Conservation (phyloP, 805 yeast genomes). For the Pichia thaimueangensis region DNA sequence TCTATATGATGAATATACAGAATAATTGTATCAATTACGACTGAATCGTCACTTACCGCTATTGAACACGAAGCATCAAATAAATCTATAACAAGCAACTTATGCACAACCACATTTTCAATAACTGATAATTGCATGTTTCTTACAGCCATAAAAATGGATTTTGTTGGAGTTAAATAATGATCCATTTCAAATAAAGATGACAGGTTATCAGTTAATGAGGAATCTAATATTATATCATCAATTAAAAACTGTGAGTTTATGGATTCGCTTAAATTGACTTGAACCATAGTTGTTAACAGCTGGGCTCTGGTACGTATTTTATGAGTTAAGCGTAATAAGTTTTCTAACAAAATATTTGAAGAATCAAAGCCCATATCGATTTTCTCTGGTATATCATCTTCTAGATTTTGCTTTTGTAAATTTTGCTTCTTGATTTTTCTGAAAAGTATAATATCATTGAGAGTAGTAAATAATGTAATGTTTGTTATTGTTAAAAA, state of each 20-base stretch:
- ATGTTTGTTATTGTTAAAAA: conserved; percentile 19
- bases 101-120: conserved; percentile 11
- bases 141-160: conserved; percentile 16
- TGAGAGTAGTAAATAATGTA: conserved; percentile 14
- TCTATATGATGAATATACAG: conserved; percentile 10
- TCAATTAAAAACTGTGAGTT: conserved; percentile 15
- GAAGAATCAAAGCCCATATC: not conserved
- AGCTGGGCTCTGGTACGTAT: conserved; percentile 22
- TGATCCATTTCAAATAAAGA: conserved; percentile 18
- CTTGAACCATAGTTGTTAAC: conserved; percentile 15
- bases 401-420: not conserved
- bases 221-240: conserved; percentile 24
- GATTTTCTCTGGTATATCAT: not conserved
- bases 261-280: conserved; percentile 14
- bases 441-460: conserved; percentile 11
- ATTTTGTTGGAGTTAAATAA: conserved; percentile 14
- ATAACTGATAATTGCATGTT: conserved; percentile 18
- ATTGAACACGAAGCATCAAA: conserved; percentile 14
- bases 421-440: not conserved
- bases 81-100: conserved; percentile 15
- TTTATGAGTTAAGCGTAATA: conserved; percentile 17
- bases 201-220: conserved; percentile 20
- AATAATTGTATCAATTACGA: conserved; percentile 8
- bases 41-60: conserved; percentile 7
- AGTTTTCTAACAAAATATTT: not conserved